Evolutionary conservation across 768 basidiomycete genomes (phyloP), one percentile per base, ranked within the genome.

Genomic region (Termitomyces heimii): DNA sequence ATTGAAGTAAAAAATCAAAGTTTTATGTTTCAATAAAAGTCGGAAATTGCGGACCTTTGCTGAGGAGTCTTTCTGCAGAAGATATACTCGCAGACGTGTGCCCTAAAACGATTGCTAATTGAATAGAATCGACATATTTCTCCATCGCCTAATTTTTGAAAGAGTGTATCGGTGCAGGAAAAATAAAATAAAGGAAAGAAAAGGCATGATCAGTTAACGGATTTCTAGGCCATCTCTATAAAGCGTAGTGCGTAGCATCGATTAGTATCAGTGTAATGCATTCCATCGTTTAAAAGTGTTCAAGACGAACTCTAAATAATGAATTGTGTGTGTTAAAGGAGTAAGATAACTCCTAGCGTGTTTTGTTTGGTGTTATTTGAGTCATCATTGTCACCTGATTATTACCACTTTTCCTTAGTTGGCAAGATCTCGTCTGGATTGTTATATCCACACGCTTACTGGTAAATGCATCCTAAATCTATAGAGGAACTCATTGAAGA

Each of bases 1-100:
- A 56, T 94, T 93, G 10, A 97, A 75, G 69, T 97, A 96, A 2
- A 87, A 87, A 3, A 98, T 71, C 58, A 97, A 78, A 24, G 90
- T 70, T 54, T 94, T 83, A 63, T 94, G 88, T 72, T 97, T 95
- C 50, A 94, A 73, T 12, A 91, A 89, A 24, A 99, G 77, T 5
- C 98, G 78, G 0, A 96, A 98, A 59, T 59, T 65, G 87, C 88
- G 79, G 82, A 68, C 81, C 76, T 45, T 75, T 75, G 16, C 7
- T 26, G 45, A 22, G 88, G 60, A 10, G 77, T 70, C 50, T 82
- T 76, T 40, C 87, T 78, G 16, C 80, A 6, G 88, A 82, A 10
- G 80, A 70, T 60, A 92, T 77, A 60, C 88, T 83, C 49, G 71
- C 66, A 12, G 79, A 78, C 80, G 92, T 88, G 37, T 84, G 80